A percentile compares a stretch with the other conserved stretches of the same genome.
Evolutionary conservation across 1,139 yeast species (phyloP).

Genomic region (Suhomyces wounanorum): DNA sequence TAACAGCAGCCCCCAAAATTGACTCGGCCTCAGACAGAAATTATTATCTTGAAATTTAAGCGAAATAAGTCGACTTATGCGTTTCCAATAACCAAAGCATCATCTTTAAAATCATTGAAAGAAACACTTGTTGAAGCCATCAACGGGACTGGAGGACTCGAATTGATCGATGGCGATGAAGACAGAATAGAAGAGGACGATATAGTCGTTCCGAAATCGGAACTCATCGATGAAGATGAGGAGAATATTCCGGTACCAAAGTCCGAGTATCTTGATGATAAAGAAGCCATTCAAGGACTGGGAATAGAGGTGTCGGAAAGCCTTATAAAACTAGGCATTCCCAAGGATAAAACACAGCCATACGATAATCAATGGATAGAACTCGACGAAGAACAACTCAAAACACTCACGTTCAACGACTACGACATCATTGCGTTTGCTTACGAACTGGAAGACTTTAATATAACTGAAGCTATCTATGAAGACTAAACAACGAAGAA

Average conservation of each 20-base stretch:
- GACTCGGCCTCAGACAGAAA: constrained; percentile 19
- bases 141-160: constrained; percentile 51
- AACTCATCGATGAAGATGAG: constrained; percentile 23
- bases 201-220: constrained; percentile 35
- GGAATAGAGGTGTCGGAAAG: constrained; percentile 14
- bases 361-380: constrained; percentile 45
- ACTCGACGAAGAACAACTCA: constrained; percentile 29
- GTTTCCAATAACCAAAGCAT: constrained; percentile 30
- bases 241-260: constrained; percentile 14
- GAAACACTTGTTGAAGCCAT: constrained; percentile 38
- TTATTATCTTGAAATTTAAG: constrained; percentile 46
- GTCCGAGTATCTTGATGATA: constrained; percentile 1
- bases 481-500: constrained; percentile 28
- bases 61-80: constrained; percentile 46
- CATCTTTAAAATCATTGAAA: constrained; percentile 33
- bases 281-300: not conserved
- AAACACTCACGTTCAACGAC: constrained; percentile 35
- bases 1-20: constrained; percentile 33
- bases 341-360: constrained; percentile 42
- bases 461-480: constrained; percentile 44
- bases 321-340: constrained; percentile 42
- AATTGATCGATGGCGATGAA: constrained; percentile 19
- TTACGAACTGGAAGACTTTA: constrained; percentile 38
- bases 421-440: constrained; percentile 47
- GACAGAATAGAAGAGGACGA: constrained; percentile 23